Conservation (phyloP, 768 basidiomycete species). For the Gymnopilus junonius region DNA sequence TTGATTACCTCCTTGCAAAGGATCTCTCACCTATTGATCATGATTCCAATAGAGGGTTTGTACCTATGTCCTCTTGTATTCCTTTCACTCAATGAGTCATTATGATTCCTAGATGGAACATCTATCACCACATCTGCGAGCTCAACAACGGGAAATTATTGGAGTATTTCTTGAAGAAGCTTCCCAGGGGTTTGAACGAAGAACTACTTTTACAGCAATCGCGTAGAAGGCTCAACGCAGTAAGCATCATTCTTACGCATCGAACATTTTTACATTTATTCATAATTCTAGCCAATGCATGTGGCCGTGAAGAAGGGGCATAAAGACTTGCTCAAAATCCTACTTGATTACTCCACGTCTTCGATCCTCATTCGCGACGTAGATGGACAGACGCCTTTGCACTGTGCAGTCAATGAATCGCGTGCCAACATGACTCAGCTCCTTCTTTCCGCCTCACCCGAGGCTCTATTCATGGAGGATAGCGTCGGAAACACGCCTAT, state of each 20-base stretch:
- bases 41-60: conserved; percentile 49
- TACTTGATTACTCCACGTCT: conserved; percentile 42
- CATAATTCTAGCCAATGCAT: conserved; percentile 51
- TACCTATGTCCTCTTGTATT: background rate
- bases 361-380: conserved; percentile 45
- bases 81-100: background rate
- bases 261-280: background rate
- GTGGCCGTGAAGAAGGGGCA: conserved; percentile 47
- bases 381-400: conserved; percentile 56
- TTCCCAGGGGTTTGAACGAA: conserved; percentile 52
- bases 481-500: conserved; percentile 48
- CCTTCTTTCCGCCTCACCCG: conserved; percentile 39
- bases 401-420: conserved; percentile 44
- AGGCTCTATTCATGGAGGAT: conserved; percentile 52
- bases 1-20: conserved; percentile 58
- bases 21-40: conserved; percentile 47
- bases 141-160: conserved; percentile 34
- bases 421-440: conserved; percentile 39
- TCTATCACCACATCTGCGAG: conserved; percentile 52
- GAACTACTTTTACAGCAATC: conserved; percentile 49
- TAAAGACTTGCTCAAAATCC: conserved; percentile 33
- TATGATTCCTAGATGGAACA: conserved; percentile 52
- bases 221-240: conserved; percentile 40
- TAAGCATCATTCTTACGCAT: background rate
- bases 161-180: conserved; percentile 48